Evolutionary conservation across 169 alveolate genomes (phyloP).

Genomic region (Plasmodium gallinaceum): DNA sequence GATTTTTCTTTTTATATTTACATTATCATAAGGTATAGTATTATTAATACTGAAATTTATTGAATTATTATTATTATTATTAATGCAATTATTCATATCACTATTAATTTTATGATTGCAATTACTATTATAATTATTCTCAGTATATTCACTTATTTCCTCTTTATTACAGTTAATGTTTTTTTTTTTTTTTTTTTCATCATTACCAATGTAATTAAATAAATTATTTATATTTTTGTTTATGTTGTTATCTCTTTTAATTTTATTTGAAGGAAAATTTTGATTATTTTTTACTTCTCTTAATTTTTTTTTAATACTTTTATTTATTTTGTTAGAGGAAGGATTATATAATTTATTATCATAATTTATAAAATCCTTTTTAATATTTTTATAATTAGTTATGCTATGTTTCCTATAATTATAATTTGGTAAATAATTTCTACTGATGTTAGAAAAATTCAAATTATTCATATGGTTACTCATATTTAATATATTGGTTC

Average conservation of each 20-base stretch:
- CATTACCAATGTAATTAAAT: neutral
- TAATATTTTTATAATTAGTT: too few relatives aligned
- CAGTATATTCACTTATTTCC: neutral
- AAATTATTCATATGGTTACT: too few relatives aligned
- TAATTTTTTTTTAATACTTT: constrained; percentile 9
- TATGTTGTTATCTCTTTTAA: neutral
- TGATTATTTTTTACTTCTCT: constrained; percentile 37
- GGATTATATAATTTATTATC: too few relatives aligned
- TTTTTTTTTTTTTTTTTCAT: neutral
- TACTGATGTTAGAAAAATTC: too few relatives aligned
- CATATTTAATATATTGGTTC: too few relatives aligned
- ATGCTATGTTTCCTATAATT: too few relatives aligned
- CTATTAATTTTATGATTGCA: too few relatives aligned
- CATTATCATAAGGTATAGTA: neutral
- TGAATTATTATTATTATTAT: too few relatives aligned
- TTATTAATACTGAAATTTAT: neutral
- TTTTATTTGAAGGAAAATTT: neutral
- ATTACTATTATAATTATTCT: too few relatives aligned
- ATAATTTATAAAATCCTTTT: too few relatives aligned
- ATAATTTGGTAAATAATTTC: too few relatives aligned
- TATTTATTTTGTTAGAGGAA: neutral
- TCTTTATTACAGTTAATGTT: neutral
- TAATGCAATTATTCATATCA: too few relatives aligned
- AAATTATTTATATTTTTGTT: neutral
- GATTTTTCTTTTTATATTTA: neutral